Percentiles rank a stretch among this genome's conserved stretches.
Evolutionary conservation across 2,329 filamentous ascomycete species (phyloP).

Genomic region (Fusarium sp.): DNA sequence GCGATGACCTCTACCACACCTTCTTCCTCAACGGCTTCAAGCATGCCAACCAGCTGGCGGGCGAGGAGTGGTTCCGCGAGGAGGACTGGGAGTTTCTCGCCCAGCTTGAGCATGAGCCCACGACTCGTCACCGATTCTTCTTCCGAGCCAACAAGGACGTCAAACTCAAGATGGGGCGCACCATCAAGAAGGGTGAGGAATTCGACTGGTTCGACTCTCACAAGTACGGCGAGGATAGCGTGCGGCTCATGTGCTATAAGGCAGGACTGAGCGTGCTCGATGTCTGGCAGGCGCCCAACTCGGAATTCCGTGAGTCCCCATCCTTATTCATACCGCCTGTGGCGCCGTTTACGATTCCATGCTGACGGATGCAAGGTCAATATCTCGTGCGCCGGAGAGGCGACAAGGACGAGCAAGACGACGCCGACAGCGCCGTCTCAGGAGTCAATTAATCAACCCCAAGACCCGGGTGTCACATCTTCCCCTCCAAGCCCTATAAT

Average conservation of each 20-base stretch:
- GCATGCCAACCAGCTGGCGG: conserved; percentile 49
- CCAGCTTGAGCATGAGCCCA: conserved; percentile 48
- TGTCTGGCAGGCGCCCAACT: conserved; percentile 50
- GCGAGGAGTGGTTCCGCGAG: conserved; percentile 48
- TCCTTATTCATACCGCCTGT: not conserved
- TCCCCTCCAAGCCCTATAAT: conserved; percentile 25
- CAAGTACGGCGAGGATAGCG: conserved; percentile 50
- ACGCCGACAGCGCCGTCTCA: conserved; percentile 51
- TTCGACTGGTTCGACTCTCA: conserved; percentile 56
- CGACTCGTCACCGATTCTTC: conserved; percentile 53
- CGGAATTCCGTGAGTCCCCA: conserved; percentile 50
- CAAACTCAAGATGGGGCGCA: conserved; percentile 38
- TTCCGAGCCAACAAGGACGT: conserved; percentile 50
- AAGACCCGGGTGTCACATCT: conserved; percentile 15
- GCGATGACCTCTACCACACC: conserved; percentile 46
- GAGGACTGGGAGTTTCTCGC: conserved; percentile 52
- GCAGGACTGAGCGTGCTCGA: conserved; percentile 49
- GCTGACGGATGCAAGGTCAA: conserved; percentile 46
- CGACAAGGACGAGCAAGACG: conserved; percentile 45
- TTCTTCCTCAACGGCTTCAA: conserved; percentile 54
- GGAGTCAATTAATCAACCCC: conserved; percentile 39
- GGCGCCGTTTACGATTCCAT: conserved; percentile 18
- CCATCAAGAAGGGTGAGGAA: conserved; percentile 47
- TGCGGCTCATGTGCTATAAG: conserved; percentile 52
- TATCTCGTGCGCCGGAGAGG: conserved; percentile 49